Base-by-base conservation (phyloP, 2,329 filamentous ascomycete species). In the Exophiala sp. region DNA sequence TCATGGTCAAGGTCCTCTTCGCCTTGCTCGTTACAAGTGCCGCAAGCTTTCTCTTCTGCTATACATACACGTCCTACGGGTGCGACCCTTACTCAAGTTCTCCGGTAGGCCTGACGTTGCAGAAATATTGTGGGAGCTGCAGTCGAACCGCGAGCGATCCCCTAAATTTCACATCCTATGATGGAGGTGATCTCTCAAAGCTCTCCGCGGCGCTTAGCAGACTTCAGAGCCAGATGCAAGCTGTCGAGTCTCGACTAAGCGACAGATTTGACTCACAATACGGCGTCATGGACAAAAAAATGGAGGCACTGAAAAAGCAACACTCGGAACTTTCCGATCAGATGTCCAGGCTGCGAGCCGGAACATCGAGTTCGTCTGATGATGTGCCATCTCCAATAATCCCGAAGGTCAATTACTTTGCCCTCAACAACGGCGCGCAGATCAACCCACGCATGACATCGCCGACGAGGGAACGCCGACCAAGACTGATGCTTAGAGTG, bases 361-460 rank as follows among this genome's bases (percentile, higher is more conserved):
- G 43, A 1, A 32, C 16, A 23, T 7, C n/a, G 19, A n/a, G 11
- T n/a, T 38, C 38, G 18, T 43, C 45, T 7, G 42, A 50, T 13
- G 49, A 56, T 23, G 55, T 57, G 8, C 40, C 58, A 35, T 58
- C 55, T 14, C 58, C 58, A 2, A 45, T 60, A 13, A 56, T 60
- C 16, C 23, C 48, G 7, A 55, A 78, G 48, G 71, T 89, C 67
- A 95, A 96, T 70, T 89, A 83, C 69, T 85, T 95, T 60, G 76
- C 78, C 2, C 62, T 68, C 1, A 80, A 80, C 3, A 69, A 81
- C 14, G 88, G 87, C 3, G 86, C 87, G 1, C 60, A 74, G 1
- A 69, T 93, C 55, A 78, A 89, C 58, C 70, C 71, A 0, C 59
- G 64, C 1, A 67, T 77, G 22, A 85, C 81, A 1, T 89, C 86